phyloP scores from a whole-genome alignment of 1,284 basidiomycete species.

The Gomphus sp. region DNA sequence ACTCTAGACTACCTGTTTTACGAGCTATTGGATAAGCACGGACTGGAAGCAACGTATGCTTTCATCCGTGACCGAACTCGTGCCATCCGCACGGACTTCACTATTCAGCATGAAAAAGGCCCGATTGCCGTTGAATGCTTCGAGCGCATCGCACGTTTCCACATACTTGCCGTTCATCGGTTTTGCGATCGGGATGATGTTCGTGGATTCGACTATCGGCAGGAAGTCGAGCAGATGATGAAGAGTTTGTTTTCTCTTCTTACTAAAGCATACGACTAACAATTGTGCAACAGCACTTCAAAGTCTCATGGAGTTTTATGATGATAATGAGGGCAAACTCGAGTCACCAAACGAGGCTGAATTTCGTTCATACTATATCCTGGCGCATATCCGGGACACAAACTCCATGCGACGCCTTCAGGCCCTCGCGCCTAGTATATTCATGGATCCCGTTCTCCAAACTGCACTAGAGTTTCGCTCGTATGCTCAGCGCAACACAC shows the following conservation, averaged over 20 bases:
- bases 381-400: conserved; percentile 71
- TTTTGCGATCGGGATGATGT: conserved; percentile 39
- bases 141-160: conserved; percentile 90
- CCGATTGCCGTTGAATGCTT: conserved; percentile 80
- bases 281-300: conserved; percentile 57
- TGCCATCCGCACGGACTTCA: conserved; percentile 89
- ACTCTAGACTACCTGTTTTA: conserved; percentile 93
- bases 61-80: conserved; percentile 93
- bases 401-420: conserved; percentile 77
- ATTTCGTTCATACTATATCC: conserved; percentile 91
- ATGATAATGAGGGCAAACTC: conserved; percentile 65
- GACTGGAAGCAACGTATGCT: conserved; percentile 64
- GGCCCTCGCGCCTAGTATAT: conserved; percentile 67
- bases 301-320: conserved; percentile 89
- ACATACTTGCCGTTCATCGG: conserved; percentile 81
- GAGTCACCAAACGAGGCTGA: conserved; percentile 83
- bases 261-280: conserved; percentile 1
- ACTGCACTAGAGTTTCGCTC: conserved; percentile 74
- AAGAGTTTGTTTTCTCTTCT: conserved; percentile 54
- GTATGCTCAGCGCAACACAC: conserved; percentile 70
- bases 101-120: conserved; percentile 82
- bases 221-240: conserved; percentile 86
- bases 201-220: conserved; percentile 52
- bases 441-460: conserved; percentile 68
- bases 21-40: conserved; percentile 60